Base-by-base conservation (phyloP, 1,284 basidiomycete genomes). In the Trametes hirsuta region DNA sequence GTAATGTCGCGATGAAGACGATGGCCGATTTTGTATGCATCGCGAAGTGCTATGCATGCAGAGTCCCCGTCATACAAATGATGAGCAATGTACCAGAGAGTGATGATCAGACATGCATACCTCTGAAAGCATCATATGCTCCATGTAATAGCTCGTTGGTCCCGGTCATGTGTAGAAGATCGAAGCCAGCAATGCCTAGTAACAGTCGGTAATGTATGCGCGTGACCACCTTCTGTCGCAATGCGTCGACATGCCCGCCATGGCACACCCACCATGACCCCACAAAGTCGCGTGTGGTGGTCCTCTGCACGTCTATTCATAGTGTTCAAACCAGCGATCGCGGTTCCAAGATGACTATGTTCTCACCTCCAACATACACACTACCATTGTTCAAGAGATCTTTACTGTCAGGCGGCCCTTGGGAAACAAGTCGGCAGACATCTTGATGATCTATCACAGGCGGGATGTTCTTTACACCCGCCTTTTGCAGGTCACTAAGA, bases 1-100 rank as follows among this genome's bases (percentile, higher is more conserved):
- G 49, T 59, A 4, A 65, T 40, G 35, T 62, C 59, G 35, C 63
- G 37, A 40, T 65, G 63, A 12, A 65, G n/a, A 15, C 46, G 49
- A 12, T 21, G 12, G 21, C 40, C 15, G 25, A n/a, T 9, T 3
- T 22, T 18, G 37, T 39, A 45, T 1, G 63, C 59, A 47, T 41
- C 46, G 3, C n/a, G 9, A 39, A 59, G 35, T 4, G 59, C 63
- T 64, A n/a, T 15, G 18, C 18, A 18, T 18, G 18, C 18, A 18
- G 18, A 18, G 18, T 18, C 18, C 18, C 18, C 18, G 18, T 18
- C 18, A 18, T 18, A 18, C 18, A 18, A 18, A 18, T 18, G 18
- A 18, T 18, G 18, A 18, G 18, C 18, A 18, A 18, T 1, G 18
- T 18, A 18, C 18, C 18, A 18, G 18, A 18, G 18, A 41, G 14